Conservation (phyloP, 139 green algal genomes). For the Micractinium sp. region DNA sequence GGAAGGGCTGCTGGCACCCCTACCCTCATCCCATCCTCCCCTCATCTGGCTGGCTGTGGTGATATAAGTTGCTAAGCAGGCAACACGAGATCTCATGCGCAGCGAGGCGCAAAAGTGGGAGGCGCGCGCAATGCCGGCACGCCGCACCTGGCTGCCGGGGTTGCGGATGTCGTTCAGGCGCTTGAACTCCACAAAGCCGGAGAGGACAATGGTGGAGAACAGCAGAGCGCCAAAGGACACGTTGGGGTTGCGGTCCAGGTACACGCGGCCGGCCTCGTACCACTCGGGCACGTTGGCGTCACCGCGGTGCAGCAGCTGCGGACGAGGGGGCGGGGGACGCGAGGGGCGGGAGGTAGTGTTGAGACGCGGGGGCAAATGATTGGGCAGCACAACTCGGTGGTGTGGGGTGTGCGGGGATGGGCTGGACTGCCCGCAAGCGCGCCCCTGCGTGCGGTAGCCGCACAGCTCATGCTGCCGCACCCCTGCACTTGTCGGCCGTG, state of each 20-base stretch:
- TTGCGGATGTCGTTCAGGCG: conserved; percentile 84
- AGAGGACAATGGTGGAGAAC: conserved; percentile 72
- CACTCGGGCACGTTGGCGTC: conserved; percentile 66
- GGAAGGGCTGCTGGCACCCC: background rate
- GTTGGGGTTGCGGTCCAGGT: conserved; percentile 65
- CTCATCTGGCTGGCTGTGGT: background rate
- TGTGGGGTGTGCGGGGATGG: background rate
- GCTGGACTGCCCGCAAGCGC: too few relatives aligned
- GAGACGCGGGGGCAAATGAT: background rate
- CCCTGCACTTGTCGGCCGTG: too few relatives aligned
- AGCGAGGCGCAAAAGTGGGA: too few relatives aligned
- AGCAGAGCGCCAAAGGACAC: conserved; percentile 73
- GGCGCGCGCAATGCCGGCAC: background rate
- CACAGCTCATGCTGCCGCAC: too few relatives aligned
- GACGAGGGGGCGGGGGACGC: background rate
- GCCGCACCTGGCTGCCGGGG: conserved; percentile 79
- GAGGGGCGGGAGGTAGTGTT: too few relatives aligned
- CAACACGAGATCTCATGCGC: too few relatives aligned
- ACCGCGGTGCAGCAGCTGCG: conserved; percentile 31
- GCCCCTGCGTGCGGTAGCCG: too few relatives aligned
- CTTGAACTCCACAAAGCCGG: conserved; percentile 85
- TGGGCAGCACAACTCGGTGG: background rate
- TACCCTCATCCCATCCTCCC: background rate
- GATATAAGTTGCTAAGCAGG: too few relatives aligned
- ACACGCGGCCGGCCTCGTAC: conserved; percentile 80